phyloP scores from a whole-genome alignment of 2,329 filamentous ascomycete species.

The Xylariaceae sp. region DNA sequence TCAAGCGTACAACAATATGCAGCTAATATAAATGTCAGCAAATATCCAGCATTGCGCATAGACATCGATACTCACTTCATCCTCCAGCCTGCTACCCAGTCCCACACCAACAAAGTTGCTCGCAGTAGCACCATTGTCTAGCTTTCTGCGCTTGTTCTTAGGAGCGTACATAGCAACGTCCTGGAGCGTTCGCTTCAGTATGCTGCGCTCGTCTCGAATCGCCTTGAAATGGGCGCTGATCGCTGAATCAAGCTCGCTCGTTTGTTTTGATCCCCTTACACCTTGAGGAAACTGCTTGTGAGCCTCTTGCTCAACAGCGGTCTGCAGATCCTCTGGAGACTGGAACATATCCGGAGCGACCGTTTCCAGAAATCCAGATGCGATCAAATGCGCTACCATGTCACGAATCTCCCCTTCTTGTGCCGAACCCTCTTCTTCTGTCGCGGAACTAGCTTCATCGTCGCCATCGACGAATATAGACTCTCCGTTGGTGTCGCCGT shows the following conservation, averaged over 20 bases:
- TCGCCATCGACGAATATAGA: slow-evolving; percentile 28
- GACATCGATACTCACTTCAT: slow-evolving; percentile 44
- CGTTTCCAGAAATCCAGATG: slow-evolving; percentile 64
- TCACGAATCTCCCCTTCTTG: slow-evolving; percentile 43
- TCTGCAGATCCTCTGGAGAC: slow-evolving; percentile 56
- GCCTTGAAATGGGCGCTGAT: slow-evolving; percentile 20
- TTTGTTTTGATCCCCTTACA: slow-evolving; percentile 61
- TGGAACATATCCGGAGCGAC: slow-evolving; percentile 54
- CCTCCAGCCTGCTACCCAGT: slow-evolving; percentile 32
- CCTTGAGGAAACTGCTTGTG: slow-evolving; percentile 50
- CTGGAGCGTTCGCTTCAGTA: slow-evolving; percentile 23
- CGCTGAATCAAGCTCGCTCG: slow-evolving; percentile 49
- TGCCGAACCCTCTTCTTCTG: slow-evolving; percentile 9
- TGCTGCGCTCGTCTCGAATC: slow-evolving; percentile 17
- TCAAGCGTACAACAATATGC: slow-evolving; percentile 71
- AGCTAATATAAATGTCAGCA: slow-evolving; percentile 41
- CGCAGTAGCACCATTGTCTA: slow-evolving; percentile 42
- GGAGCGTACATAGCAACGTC: slow-evolving; percentile 14
- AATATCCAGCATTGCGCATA: not conserved
- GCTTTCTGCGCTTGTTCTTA: slow-evolving; percentile 48
- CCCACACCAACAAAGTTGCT: slow-evolving; percentile 37
- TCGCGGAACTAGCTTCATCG: slow-evolving; percentile 26
- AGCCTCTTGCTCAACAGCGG: slow-evolving; percentile 60
- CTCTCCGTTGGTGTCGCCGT: slow-evolving; percentile 29
- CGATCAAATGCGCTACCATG: slow-evolving; percentile 51